phyloP scores from a whole-genome alignment of 305 asterid species.

The Fraxinus velutina region DNA sequence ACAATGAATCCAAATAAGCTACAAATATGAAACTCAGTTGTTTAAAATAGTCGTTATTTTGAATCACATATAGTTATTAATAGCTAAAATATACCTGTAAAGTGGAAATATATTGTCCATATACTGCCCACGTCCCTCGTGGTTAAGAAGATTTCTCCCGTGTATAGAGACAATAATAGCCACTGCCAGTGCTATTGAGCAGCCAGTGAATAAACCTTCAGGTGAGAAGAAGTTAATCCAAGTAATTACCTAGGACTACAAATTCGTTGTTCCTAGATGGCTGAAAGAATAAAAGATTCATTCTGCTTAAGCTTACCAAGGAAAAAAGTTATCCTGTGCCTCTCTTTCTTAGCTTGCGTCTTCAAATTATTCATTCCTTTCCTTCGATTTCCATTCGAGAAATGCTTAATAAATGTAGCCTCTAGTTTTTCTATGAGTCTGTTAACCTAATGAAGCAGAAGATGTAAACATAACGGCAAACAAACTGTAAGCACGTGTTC shows the following conservation, averaged over 20 bases:
- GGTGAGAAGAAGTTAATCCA: conserved; percentile 1
- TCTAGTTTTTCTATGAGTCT: conserved; percentile 62
- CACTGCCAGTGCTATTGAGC: conserved; percentile 56
- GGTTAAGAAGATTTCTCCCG: conserved; percentile 46
- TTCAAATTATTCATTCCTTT: conserved; percentile 64
- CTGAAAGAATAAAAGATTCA: background rate
- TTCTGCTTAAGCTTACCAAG: conserved; percentile 39
- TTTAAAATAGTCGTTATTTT: background rate
- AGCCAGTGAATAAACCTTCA: conserved; percentile 61
- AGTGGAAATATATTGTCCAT: conserved; percentile 65
- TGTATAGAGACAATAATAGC: conserved; percentile 40
- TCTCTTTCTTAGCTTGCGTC: conserved; percentile 59
- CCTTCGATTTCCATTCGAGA: conserved; percentile 70
- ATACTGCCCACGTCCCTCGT: conserved; percentile 39
- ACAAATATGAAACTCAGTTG: conserved; percentile 15
- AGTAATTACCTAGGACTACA: background rate
- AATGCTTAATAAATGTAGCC: conserved; percentile 63
- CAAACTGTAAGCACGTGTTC: background rate
- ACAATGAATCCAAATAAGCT: conserved; percentile 61
- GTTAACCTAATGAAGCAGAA: conserved; percentile 39
- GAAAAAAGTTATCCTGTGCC: conserved; percentile 66
- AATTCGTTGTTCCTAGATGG: background rate
- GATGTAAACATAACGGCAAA: background rate
- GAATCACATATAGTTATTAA: background rate
- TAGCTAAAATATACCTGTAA: conserved; percentile 43